Evolutionary conservation across 139 green algal genomes (phyloP), one percentile per base, ranked within the genome.

Genomic region (Trebouxia sp.): DNA sequence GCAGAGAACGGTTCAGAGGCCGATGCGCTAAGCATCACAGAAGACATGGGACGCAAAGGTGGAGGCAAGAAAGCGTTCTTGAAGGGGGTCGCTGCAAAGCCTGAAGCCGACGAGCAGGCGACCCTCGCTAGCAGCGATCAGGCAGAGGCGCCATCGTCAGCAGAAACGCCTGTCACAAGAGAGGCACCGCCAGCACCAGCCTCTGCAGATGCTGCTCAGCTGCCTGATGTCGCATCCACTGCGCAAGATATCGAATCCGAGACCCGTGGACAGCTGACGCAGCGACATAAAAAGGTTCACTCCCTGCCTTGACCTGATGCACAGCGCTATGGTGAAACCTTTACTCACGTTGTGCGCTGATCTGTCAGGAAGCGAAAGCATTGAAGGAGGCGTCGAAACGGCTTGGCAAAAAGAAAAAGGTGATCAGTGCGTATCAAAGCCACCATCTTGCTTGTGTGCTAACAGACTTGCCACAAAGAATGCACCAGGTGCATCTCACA

Each of bases 211-310:
- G 5, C 26, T 39, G 56, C 22, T 32, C 43, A 66, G 28, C 47
- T 35, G 32, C 43, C 28, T 22, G 9, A 47, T 26, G 30, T 51
- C 24, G 15, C 45, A 43, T 62, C 74, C 5, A 66, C 38, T 30
- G 70, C 69, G 10, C 65, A 82, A 22, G 42, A 45, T 30, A 39
- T 43, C 6, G 50, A 72, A 45, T 32, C 72, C 0, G 90, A 96
- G 84, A 91, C 88, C 12, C 81, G 86, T 0, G 87, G 89, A 20
- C 82, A 96, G 53, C 83, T 96, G 80, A 47, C 92, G 50, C 90
- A 96, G 85, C 89, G 92, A 7, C 92, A 96, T 83, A 96, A 95
- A 75, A 80, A 83, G 84, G n/a, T n/a, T n/a, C n/a, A n/a, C n/a
- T n/a, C n/a, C n/a, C n/a, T n/a, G n/a, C n/a, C n/a, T n/a, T n/a